phyloP scores from a whole-genome alignment of 2,329 filamentous ascomycete species.

The Didymella keratinophila region DNA sequence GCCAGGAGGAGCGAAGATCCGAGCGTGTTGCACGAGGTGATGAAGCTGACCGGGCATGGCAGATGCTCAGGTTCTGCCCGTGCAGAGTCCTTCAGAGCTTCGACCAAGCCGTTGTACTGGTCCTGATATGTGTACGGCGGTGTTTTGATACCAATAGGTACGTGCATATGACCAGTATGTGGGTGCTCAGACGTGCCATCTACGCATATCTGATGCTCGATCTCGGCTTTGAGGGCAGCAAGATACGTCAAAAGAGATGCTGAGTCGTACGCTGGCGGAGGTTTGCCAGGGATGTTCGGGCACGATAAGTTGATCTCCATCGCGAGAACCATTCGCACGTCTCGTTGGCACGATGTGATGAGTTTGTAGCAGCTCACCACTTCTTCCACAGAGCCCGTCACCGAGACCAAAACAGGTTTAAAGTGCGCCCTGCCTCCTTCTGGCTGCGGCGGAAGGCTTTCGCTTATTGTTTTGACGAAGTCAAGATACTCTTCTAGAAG shows the following conservation, averaged over 20 bases:
- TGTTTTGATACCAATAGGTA: conserved; percentile 72
- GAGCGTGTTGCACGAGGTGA: conserved; percentile 78
- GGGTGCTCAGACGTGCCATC: conserved; percentile 14
- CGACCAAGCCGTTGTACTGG: conserved; percentile 67
- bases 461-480: conserved; percentile 61
- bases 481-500: conserved; percentile 66
- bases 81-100: conserved; percentile 56
- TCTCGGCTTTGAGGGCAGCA: conserved; percentile 51
- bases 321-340: conserved; percentile 61
- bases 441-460: conserved; percentile 23
- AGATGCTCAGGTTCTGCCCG: conserved; percentile 24
- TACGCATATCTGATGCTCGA: conserved; percentile 26
- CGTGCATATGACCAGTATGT: conserved; percentile 22
- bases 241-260: conserved; percentile 65
- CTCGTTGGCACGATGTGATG: conserved; percentile 52
- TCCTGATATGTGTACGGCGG: conserved; percentile 77
- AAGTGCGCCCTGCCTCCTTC: conserved; percentile 10
- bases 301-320: conserved; percentile 83
- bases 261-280: conserved; percentile 74
- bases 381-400: conserved; percentile 70
- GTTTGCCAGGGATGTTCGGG: conserved; percentile 73
- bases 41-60: conserved; percentile 64
- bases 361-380: conserved; percentile 64
- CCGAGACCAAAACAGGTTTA: conserved; percentile 74
- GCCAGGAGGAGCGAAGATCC: conserved; percentile 70